Base-by-base conservation (phyloP, 306 rosid species). In the Inga laurina region DNA sequence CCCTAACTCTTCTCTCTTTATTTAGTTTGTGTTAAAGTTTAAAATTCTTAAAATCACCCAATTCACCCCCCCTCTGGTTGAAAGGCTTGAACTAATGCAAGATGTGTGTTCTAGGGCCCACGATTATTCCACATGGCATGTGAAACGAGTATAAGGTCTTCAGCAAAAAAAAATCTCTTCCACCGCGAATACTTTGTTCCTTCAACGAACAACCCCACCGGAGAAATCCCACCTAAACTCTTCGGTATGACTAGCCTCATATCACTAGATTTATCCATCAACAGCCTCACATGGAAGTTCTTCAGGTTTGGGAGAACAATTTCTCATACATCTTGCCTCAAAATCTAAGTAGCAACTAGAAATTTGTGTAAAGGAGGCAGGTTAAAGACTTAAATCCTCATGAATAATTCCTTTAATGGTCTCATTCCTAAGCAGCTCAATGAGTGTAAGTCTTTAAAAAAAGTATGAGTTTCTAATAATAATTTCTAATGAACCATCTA, bases 221-320 rank as follows among this genome's bases (percentile, higher is more conserved):
- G 99, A 8, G 52, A 44, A 4, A 87, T 95, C n/a, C 98, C 99
- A 3, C 11, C 90, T 4, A 85, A 91, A 52, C 88, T 95, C 21
- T 93, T 96, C 9, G 78, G 82, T 9, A 30, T 95, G 86, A 41
- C 5, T 4, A 93, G 88, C 48, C 90, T 95, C 70, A 89, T 52
- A 82, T 84, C 87, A 0, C 43, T 95, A 37, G 98, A 95, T 52
- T 91, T 95, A 72, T 92, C 99, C 30, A 61, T 79, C 71, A 95
- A 95, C 85, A 72, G 44, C 0, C 90, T 93, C 41, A 89, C 91
- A 0, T 93, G 0, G 92, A 92, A 75, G 85, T 82, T 3, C 79
- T 95, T 80, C 94, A 92, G 84, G 22, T 93, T 16, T 95, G 99
- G 99, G 94, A 75, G 21, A 93, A 95, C 86, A 91, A 95, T 73